These are phyloP conservation scores for Aspergillus bertholletiae DNA, from an alignment of 495 filamentous ascomycete species.

Conservation along the genomic window DNA sequence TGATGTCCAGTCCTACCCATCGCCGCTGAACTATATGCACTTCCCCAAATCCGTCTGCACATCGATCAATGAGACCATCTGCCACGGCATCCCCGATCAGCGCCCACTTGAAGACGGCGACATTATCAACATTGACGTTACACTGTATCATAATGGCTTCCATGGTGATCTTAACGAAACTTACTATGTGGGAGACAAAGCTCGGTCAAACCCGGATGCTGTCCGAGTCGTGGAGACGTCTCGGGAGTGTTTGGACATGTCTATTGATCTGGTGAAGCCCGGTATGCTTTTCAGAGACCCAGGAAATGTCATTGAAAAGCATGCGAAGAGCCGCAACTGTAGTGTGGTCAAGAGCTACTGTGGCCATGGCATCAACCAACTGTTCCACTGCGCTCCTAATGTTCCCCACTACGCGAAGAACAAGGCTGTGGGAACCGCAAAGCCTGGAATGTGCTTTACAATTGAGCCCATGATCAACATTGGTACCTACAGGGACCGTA, in stretches of 20 bases:
- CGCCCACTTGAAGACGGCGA: constrained; percentile 77
- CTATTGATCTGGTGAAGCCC: constrained; percentile 81
- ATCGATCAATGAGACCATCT: constrained; percentile 93
- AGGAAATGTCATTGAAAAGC: constrained; percentile 80
- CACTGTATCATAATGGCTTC: constrained; percentile 81
- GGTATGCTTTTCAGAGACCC: constrained; percentile 82
- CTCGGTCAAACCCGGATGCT: constrained; percentile 68
- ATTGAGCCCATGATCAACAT: constrained; percentile 91
- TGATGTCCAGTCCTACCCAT: constrained; percentile 82
- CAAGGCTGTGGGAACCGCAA: constrained; percentile 82
- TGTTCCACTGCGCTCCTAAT: constrained; percentile 83
- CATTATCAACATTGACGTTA: constrained; percentile 87
- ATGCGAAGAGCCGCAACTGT: constrained; percentile 73
- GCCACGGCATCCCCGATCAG: constrained; percentile 86
- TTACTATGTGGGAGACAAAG: constrained; percentile 81
- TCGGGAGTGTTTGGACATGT: constrained; percentile 75
- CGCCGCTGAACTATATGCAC: constrained; percentile 89
- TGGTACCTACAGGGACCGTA: constrained; percentile 75
- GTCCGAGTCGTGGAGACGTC: constrained; percentile 84
- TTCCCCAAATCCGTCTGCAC: constrained; percentile 99
- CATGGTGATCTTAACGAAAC: constrained; percentile 91
- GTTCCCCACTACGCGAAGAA: constrained; percentile 88
- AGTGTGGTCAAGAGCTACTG: constrained; percentile 88
- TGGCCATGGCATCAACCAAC: constrained; percentile 79
- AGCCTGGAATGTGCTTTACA: constrained; percentile 88